Evolutionary conservation across 176 grass and related monocot species (phyloP), one percentile per base, ranked within the genome.

Genomic region (Aegilops umbellulata): DNA sequence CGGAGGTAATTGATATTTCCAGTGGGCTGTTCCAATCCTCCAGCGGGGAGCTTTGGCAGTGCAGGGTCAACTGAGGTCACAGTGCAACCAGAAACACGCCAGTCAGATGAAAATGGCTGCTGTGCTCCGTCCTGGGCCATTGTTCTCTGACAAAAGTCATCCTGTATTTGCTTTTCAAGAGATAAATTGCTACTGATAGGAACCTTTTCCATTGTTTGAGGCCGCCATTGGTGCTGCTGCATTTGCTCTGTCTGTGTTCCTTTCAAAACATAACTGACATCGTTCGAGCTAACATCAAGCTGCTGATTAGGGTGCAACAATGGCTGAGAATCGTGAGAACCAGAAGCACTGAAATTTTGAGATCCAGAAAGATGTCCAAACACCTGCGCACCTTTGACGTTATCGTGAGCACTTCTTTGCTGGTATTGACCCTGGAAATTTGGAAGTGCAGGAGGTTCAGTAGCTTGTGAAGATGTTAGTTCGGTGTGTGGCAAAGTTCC

Each of bases 401-500:
- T 86, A 83, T 83, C 80, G 36, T 86, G 60, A 71, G 74, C 72
- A 85, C 62, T 90, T 88, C 80, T 90, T 86, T 91, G 93, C 90
- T 84, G 89, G 79, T 77, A 94, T 83, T 94, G 95, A 84, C 83
- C 90, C 86, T 83, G 92, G 67, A 92, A 91, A 81, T 86, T 90
- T 86, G 51, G 74, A 88, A 84, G 60, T 22, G 86, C 68, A 47
- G 60, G 67, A 75, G 76, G 55, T 69, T 92, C 92, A 88, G 29
- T 87, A 78, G 72, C 66, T 87, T 94, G 94, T 82, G 91, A 88
- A 88, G 89, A 83, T 76, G 85, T 69, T 78, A 92, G 65, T 25
- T 97, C 92, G 25, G 83, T 84, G 75, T 94, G 88, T 74, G 77
- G 83, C 84, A 94, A 72, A 47, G 86, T 19, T 44, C 90, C 88